Percentiles rank a stretch among this genome's conserved stretches.
Evolutionary conservation across 2,329 filamentous ascomycete species (phyloP).

Genomic region (Paecilomyces fulvus): DNA sequence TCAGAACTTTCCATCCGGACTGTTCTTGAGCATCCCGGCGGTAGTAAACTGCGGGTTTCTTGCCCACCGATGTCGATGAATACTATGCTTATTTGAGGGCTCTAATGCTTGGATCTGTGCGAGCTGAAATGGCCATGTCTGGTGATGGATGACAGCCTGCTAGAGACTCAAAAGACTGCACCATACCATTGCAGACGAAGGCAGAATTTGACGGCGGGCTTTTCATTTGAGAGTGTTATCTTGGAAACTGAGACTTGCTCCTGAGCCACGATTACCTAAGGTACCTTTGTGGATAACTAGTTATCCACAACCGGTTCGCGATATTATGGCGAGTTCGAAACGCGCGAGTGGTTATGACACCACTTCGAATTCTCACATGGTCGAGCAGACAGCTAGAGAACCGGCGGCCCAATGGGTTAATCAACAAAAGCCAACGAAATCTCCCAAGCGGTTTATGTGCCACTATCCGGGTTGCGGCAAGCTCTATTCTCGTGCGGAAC

Average conservation of each 20-base stretch:
- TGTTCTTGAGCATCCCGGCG: too few species aligned
- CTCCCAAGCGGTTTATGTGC: slow-evolving; percentile 61
- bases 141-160: not conserved
- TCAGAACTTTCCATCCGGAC: not conserved
- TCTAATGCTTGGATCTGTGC: not conserved
- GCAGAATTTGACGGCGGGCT: not conserved
- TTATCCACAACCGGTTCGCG: too few species aligned
- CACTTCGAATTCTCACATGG: not conserved
- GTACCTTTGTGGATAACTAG: too few species aligned
- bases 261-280: too few species aligned
- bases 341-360: not conserved
- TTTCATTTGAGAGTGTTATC: not conserved
- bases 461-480: slow-evolving; percentile 83
- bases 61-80: not conserved
- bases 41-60: not conserved
- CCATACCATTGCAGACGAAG: not conserved
- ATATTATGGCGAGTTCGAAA: not conserved
- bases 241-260: not conserved
- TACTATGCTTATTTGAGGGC: not conserved
- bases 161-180: not conserved
- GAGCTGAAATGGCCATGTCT: not conserved
- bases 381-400: not conserved
- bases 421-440: slow-evolving; percentile 35
- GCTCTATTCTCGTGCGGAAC: slow-evolving; percentile 91
- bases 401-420: slow-evolving; percentile 8